Evolutionary conservation across 768 basidiomycete genomes (phyloP).

Genomic region (Royoungia palumana): DNA sequence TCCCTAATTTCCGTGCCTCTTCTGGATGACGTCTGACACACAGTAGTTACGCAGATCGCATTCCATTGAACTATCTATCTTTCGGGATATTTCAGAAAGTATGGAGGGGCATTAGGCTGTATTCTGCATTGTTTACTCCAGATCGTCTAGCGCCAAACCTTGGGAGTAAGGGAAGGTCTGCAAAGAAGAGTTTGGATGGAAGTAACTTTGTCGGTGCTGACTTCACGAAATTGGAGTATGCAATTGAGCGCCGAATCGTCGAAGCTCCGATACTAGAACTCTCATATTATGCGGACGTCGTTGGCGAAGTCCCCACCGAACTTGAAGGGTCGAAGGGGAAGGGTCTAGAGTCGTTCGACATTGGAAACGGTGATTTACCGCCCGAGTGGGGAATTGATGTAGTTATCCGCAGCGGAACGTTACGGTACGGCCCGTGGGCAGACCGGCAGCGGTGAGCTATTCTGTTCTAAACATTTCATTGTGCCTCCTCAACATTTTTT

Average conservation of each 20-base stretch:
- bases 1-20: not conserved
- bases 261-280: constrained; percentile 76
- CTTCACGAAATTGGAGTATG: constrained; percentile 71
- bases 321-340: constrained; percentile 27
- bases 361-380: constrained; percentile 82
- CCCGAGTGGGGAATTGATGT: constrained; percentile 96
- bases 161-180: constrained; percentile 2
- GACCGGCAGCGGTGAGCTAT: constrained; percentile 77
- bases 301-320: constrained; percentile 64
- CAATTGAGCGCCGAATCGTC: constrained; percentile 78
- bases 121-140: constrained; percentile 32
- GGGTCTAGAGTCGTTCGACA: constrained; percentile 51
- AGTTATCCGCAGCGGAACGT: constrained; percentile 65
- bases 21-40: constrained; percentile 7
- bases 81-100: constrained; percentile 44
- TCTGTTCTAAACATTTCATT: not conserved
- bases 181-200: constrained; percentile 42
- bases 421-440: constrained; percentile 95
- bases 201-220: constrained; percentile 55
- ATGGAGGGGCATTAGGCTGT: constrained; percentile 54
- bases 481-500: constrained; percentile 3
- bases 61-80: constrained; percentile 35
- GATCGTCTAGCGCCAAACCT: not conserved
- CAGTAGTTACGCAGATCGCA: constrained; percentile 24
- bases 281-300: constrained; percentile 83